Evolutionary conservation across 192 early-diverging fungal genomes (phyloP).

Genomic region (Backusella luteola): DNA sequence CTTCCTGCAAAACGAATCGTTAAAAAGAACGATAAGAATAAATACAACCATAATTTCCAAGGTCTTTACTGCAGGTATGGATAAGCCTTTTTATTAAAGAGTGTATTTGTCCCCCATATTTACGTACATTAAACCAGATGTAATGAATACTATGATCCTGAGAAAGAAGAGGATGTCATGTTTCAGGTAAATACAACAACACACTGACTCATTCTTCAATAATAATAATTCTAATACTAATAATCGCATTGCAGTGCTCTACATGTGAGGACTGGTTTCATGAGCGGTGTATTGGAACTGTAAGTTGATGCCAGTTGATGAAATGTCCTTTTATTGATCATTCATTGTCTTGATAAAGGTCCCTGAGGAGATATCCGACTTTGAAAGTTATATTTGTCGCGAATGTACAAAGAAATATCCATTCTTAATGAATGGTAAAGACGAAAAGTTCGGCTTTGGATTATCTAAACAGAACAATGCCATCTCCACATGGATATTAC

Average conservation of each 20-base stretch:
- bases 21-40: constrained; percentile 62
- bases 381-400: constrained; percentile 72
- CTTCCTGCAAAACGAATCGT: constrained; percentile 32
- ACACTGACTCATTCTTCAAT: background rate
- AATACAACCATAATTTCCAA: constrained; percentile 82
- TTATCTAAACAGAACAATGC: constrained; percentile 3
- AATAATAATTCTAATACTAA: too few relatives aligned
- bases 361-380: constrained; percentile 48
- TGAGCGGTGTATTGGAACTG: constrained; percentile 64
- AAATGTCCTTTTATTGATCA: background rate
- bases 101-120: too few relatives aligned
- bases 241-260: constrained; percentile 61
- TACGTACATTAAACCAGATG: constrained; percentile 41
- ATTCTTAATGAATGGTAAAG: constrained; percentile 37
- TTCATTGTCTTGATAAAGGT: constrained; percentile 23
- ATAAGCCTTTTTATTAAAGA: background rate
- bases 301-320: constrained; percentile 26
- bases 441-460: constrained; percentile 11
- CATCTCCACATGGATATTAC: constrained; percentile 38
- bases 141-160: constrained; percentile 70
- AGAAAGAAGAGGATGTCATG: constrained; percentile 75
- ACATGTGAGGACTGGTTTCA: constrained; percentile 89
- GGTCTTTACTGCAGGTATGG: constrained; percentile 79
- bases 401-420: constrained; percentile 52
- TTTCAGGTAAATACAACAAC: constrained; percentile 30